Base-by-base conservation (phyloP, 2,329 filamentous ascomycete species). In the Incumbomyces delicatus region DNA sequence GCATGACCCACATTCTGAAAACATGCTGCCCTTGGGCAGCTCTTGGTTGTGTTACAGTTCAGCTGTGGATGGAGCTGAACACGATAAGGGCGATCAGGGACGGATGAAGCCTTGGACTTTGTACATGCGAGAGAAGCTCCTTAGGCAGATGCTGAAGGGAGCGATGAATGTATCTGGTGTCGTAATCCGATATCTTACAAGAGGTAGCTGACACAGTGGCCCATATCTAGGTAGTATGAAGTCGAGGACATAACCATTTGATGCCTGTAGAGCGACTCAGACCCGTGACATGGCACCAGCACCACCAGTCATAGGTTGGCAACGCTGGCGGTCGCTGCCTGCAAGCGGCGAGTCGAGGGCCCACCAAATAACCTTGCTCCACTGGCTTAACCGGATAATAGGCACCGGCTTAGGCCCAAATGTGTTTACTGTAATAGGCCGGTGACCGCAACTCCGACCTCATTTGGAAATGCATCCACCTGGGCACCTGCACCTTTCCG, bases 1-100 rank as follows among this genome's bases (percentile, higher is more conserved):
- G 14, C 13, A 14, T n/a, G 37, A 38, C 86, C 70, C 76, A 94
- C 87, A 94, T 81, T 94, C 87, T 48, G 87, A 94, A 70, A 87
- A 87, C 84, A 88, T 87, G 65, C 62, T 67, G 48, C 47, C 52
- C 46, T 47, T 41, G 43, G 51, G 53, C 53, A 54, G 51, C 49
- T 46, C 30, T 12, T 39, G 6, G 35, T 39, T 33, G 43, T 38
- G 10, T 7, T 20, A 42, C 40, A 42, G 40, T 27, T 14, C 11
- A n/a, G 18, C 12, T 42, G 30, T 14, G 27, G 13, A 7, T 27
- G 10, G 40, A 18, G 4, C 10, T n/a, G 33, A 35, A 17, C 13
- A n/a, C 18, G 33, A 36, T 44, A 44, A 22, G 41, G 32, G 8
- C 16, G 41, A 43, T 43, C 31, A 14, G n/a, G 20, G 29, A 27